A percentile compares a stretch with the other conserved stretches of the same genome.
phyloP scores from a whole-genome alignment of 768 basidiomycete genomes.

The Naematelia aurantialba region DNA sequence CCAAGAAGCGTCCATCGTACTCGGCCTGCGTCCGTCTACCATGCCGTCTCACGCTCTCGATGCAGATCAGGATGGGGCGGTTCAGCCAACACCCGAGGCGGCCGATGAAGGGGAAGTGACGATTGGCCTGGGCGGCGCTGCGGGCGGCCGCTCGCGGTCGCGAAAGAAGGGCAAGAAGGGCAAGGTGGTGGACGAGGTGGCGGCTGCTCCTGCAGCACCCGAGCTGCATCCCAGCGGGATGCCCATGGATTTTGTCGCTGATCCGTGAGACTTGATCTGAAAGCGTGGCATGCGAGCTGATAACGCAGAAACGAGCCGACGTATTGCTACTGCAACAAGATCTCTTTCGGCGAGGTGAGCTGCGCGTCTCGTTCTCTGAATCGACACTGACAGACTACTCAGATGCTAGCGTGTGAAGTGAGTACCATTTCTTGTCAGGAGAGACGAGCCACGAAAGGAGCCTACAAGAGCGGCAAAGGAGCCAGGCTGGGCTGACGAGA shows the following conservation, averaged over 20 bases:
- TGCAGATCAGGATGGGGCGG: slow-evolving; percentile 1
- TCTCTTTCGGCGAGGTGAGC: slow-evolving; percentile 42
- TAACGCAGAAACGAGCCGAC: slow-evolving; percentile 43
- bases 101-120: slow-evolving; percentile 19
- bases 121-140: slow-evolving; percentile 19
- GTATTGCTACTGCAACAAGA: slow-evolving; percentile 48
- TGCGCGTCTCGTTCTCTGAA: background rate
- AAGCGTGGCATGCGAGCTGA: background rate
- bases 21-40: slow-evolving; percentile 42
- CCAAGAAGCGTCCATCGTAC: slow-evolving; percentile 44
- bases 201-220: background rate
- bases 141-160: slow-evolving; percentile 1
- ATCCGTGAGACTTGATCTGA: slow-evolving; percentile 32
- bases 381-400: background rate
- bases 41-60: slow-evolving; percentile 38
- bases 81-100: background rate
- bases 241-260: slow-evolving; percentile 9
- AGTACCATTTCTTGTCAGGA: slow-evolving; percentile 1
- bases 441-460: no score
- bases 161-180: slow-evolving; percentile 23
- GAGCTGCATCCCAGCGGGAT: background rate
- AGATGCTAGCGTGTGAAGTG: background rate
- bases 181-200: slow-evolving; percentile 7
- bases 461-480: no score
- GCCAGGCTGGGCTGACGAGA: slow-evolving; percentile 5